phyloP scores from a whole-genome alignment of 371 early-diverging fungal genomes.

The Haplosporangium sp. region DNA sequence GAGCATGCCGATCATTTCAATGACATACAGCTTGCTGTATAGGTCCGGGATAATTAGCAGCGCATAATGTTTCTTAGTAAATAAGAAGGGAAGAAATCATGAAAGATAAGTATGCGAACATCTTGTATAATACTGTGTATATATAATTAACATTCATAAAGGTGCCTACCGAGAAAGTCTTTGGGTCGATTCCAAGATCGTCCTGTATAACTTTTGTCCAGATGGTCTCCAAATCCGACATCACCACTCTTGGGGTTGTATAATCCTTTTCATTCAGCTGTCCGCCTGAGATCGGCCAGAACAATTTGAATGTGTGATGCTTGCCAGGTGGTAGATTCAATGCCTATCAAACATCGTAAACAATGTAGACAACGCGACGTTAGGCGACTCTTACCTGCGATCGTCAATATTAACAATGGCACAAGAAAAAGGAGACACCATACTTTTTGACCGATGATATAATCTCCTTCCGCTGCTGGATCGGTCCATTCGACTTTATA shows the following conservation, averaged over 20 bases:
- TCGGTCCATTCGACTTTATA: slow-evolving; percentile 89
- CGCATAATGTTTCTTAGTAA: slow-evolving; percentile 67
- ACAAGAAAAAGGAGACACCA: too few species aligned
- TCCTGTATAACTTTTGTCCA: slow-evolving; percentile 78
- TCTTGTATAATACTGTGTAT: background rate
- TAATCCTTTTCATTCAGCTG: slow-evolving; percentile 82
- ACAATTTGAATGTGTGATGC: slow-evolving; percentile 54
- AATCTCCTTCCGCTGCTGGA: slow-evolving; percentile 50
- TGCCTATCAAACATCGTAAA: slow-evolving; percentile 21
- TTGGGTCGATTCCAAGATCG: slow-evolving; percentile 76
- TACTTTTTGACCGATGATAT: slow-evolving; percentile 76
- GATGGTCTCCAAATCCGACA: slow-evolving; percentile 82
- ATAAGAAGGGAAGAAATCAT: background rate
- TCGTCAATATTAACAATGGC: too few species aligned
- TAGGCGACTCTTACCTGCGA: too few species aligned
- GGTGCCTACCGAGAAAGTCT: slow-evolving; percentile 69
- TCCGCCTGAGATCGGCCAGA: slow-evolving; percentile 62
- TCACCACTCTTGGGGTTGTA: slow-evolving; percentile 65
- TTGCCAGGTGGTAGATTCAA: slow-evolving; percentile 50
- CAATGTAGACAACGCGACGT: slow-evolving; percentile 1
- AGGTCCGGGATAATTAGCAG: slow-evolving; percentile 86
- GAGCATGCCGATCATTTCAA: slow-evolving; percentile 73
- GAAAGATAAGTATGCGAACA: background rate
- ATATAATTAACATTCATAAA: background rate
- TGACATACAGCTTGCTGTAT: slow-evolving; percentile 71